Base-by-base conservation (phyloP, 2,329 filamentous ascomycete species). In the Ophiostoma perfectum region DNA sequence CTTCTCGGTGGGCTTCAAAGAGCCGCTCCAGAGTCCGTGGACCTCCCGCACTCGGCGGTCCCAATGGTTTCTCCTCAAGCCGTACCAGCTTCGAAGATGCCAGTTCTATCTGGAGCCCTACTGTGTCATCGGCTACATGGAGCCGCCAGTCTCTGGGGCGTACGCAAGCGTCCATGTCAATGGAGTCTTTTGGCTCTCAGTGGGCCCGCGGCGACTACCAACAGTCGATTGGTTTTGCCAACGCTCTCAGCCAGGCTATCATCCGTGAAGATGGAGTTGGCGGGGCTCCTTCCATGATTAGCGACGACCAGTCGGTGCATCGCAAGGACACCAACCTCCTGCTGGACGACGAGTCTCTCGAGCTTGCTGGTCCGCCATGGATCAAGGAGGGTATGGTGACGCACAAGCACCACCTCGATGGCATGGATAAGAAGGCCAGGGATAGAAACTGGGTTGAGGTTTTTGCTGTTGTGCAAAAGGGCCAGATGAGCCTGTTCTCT, bases 191-290 rank as follows among this genome's bases (percentile, higher is more conserved):
- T 73, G 90, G 88, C 27, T 93, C 91, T 1, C 88, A 87, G 5
- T 71, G 68, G 66, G 67, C 65, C 6, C 86, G 88, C 64, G 88
- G 87, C 58, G 93, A 96, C 74, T 97, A 94, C 77, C 93, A 97
- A 78, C 93, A 97, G 78, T 96, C 93, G 0, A 97, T 99, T 75
- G 95, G 95, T 0, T 99, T 99, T 75, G 95, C 95, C 67, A 98
- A 97, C 77, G 95, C 95, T 4, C 83, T 99, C 11, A 97, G 93
- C 74, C 94, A 98, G 77, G 94, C 94, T 47, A 99, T 98, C 72
- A 97, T 97, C 72, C 90, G 95, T 4, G 94, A 97, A 74, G 92
- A 96, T 74, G 82, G 81, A 71, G 49, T 39, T 4, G 79, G 77
- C 71, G 77, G 76, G 2, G 78, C 80, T 2, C 78, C 80, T 2